phyloP scores from a whole-genome alignment of 202 grass and related monocot species.

The Bolboschoenoplectus hybrid region DNA sequence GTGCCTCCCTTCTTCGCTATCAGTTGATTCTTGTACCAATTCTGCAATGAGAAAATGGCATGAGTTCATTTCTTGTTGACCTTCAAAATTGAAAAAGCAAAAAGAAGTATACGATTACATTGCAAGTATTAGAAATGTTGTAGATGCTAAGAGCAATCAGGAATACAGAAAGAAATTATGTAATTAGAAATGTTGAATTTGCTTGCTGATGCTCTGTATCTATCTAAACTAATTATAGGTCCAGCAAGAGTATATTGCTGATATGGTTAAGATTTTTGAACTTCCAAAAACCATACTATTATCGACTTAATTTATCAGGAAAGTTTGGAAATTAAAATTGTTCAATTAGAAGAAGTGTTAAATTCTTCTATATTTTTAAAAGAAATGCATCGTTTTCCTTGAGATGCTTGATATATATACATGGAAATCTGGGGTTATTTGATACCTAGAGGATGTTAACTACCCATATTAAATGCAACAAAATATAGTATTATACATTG shows the following conservation, averaged over 20 bases:
- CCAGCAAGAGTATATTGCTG: background rate
- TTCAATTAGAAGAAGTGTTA: background rate
- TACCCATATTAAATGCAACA: background rate
- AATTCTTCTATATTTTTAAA: background rate
- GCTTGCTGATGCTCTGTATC: background rate
- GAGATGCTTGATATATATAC: no score
- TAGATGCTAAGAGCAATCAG: background rate
- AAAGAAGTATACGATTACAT: background rate
- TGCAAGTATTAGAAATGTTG: background rate
- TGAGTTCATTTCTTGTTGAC: background rate
- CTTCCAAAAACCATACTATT: background rate
- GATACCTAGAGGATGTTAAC: background rate
- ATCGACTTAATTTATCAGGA: background rate
- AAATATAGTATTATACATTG: background rate
- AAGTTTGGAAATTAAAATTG: background rate
- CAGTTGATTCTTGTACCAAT: background rate
- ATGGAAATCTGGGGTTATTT: background rate
- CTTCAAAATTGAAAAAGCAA: background rate
- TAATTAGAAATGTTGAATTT: background rate
- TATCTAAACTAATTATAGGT: background rate
- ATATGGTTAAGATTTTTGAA: background rate
- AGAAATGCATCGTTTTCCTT: no score
- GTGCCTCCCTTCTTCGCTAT: background rate
- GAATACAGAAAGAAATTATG: background rate
- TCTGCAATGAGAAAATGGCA: background rate